Base-by-base conservation (phyloP, 2,329 filamentous ascomycete genomes). In the Mycosphaerella arachidis region DNA sequence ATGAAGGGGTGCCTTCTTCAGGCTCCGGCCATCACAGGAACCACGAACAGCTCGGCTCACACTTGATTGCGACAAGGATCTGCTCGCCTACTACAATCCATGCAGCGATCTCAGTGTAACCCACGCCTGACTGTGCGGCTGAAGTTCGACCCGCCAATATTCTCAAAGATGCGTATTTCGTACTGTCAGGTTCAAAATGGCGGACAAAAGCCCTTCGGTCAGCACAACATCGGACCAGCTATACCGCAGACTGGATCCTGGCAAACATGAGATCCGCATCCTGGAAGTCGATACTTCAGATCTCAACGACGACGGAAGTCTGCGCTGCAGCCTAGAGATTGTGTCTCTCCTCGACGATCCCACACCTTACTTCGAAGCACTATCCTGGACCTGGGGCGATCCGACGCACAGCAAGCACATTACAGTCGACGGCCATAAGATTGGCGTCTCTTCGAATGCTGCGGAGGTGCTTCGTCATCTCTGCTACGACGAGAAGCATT, bases 311-410 rank as follows among this genome's bases (percentile, higher is more conserved):
- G 46, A 50, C 9, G 46, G 46, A 3, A 29, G 9, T 12, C 16
- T 29, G 29, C 3, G 24, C 29, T 46, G 53, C 29, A 20, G 40
- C n/a, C 53, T 55, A 4, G 35, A 33, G 13, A 40, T 31, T 8
- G 53, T n/a, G 16, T 55, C 37, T 12, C 40, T 55, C 6, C 10
- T 43, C 27, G 18, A 37, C 12, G 20, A 46, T 16, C 40, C 35
- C 9, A 20, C 24, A 9, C 53, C 53, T 9, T 1, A 10, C 7
- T 60, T 55, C 37, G 53, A 63, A 54, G 58, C 58, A 10, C 52
- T 63, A 9, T 63, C 61, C 13, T 63, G 58, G 58, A 48, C 35
- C 27, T 63, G 61, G 58, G 61, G 58, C 0, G 18, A 56, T 9
- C 30, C 53, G 1, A 20, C n/a, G 7, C 13, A 27, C 7, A 31